Base-by-base conservation (phyloP, 2,329 filamentous ascomycete genomes). In the Nemania serpens region DNA sequence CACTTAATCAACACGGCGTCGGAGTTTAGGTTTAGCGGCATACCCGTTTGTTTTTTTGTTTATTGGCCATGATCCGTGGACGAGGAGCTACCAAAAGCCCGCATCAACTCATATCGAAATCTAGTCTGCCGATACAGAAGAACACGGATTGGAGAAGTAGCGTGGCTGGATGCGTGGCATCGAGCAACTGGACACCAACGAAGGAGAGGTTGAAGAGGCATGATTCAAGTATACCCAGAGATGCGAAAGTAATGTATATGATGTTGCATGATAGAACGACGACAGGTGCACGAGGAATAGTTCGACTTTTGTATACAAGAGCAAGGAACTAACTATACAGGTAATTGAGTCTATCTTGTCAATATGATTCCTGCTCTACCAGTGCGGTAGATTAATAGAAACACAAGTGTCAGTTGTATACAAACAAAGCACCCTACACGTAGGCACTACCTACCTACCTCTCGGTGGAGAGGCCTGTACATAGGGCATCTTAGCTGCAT, bases 211-310 rank as follows among this genome's bases (percentile, higher is more conserved):
- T 62, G 51, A 63, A 59, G 49, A 51, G 66, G 66, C 61, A 65
- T 67, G 65, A 65, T 70, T 66, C 61, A 68, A 58, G 64, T 73
- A 74, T 74, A 74, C 71, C 72, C 72, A 62, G 58, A 66, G 61
- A 61, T 65, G 58, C 62, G 63, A 69, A 64, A 63, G 59, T 73
- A 73, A 73, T 74, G 71, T 74, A 73, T 68, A 74, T 73, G 69
- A 71, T 36, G 67, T 70, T 68, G 70, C 70, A 72, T 65, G 71
- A 72, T 71, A 72, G 68, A 70, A 65, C 67, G 67, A 64, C 68
- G 55, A 71, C 71, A 69, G 41, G 58, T 64, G 18, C 7, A 47
- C 13, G n/a, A 36, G 47, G 34, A 37, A 34, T 52, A 39, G 15
- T 61, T 39, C 58, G 17, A 51, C 42, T 49, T 50, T 34, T 60